A percentile compares a stretch with the other conserved stretches of the same genome.
Evolutionary conservation across 768 basidiomycete genomes (phyloP).

Genomic region (Leucocoprinus sp.): DNA sequence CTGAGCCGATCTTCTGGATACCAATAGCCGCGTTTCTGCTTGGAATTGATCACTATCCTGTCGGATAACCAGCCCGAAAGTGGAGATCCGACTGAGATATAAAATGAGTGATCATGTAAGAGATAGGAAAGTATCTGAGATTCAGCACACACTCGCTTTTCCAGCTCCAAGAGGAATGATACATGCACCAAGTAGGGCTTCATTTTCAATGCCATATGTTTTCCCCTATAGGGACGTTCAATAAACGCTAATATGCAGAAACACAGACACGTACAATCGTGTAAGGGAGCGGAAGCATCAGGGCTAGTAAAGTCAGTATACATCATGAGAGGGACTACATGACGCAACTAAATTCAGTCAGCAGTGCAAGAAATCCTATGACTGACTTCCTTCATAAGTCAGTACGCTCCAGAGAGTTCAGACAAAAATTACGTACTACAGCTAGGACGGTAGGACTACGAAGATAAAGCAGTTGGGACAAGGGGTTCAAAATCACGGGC

Average conservation of each 20-base stretch:
- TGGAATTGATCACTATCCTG: conserved; percentile 36
- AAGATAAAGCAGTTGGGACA: conserved; percentile 36
- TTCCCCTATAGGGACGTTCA: conserved; percentile 32
- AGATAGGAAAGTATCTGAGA: neutral
- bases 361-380: conserved; percentile 18
- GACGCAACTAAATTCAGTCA: conserved; percentile 29
- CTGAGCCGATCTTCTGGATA: conserved; percentile 64
- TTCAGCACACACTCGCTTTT: conserved; percentile 38
- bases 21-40: conserved; percentile 43
- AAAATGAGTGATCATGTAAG: neutral
- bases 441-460: conserved; percentile 47
- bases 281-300: conserved; percentile 56
- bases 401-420: neutral
- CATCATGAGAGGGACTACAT: neutral
- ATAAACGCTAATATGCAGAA: neutral
- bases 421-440: conserved; percentile 29
- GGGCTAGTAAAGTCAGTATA: conserved; percentile 20
- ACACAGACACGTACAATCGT: conserved; percentile 44
- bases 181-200: conserved; percentile 49
- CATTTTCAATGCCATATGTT: conserved; percentile 47
- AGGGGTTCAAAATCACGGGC: conserved; percentile 46
- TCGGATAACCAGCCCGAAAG: conserved; percentile 57
- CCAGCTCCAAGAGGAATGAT: conserved; percentile 56
- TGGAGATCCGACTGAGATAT: conserved; percentile 45
- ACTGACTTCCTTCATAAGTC: conserved; percentile 3